phyloP scores from a whole-genome alignment of 192 early-diverging fungal genomes.

The Coemansia sp. region DNA sequence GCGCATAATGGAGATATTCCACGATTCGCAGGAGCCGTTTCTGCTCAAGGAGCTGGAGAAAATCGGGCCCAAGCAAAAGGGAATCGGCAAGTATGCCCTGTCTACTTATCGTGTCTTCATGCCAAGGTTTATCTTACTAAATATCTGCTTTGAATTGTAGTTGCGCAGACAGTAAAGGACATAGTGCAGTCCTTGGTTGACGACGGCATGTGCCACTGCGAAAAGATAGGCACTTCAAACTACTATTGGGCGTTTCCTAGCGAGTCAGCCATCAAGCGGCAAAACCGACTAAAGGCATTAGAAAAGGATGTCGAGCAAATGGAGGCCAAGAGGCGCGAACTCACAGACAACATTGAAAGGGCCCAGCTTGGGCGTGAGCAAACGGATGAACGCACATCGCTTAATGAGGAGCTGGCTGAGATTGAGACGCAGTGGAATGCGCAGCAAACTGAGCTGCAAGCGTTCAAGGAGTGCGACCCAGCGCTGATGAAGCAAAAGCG shows the following conservation, averaged over 20 bases:
- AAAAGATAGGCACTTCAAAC: constrained; percentile 89
- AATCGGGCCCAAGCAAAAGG: constrained; percentile 74
- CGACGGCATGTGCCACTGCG: constrained; percentile 72
- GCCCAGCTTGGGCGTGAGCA: constrained; percentile 64
- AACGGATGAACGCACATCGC: constrained; percentile 56
- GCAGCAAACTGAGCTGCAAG: constrained; percentile 58
- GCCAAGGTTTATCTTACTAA: neutral
- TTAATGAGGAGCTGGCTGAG: constrained; percentile 57
- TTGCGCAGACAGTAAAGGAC: constrained; percentile 77
- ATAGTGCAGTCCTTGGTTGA: constrained; percentile 78
- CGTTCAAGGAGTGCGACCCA: constrained; percentile 79
- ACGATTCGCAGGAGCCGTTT: constrained; percentile 65
- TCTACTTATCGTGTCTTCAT: neutral
- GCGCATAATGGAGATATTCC: constrained; percentile 59
- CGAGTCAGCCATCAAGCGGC: constrained; percentile 55
- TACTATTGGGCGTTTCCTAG: constrained; percentile 92
- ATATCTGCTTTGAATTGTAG: constrained; percentile 17
- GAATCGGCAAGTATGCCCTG: constrained; percentile 52
- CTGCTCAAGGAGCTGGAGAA: constrained; percentile 85
- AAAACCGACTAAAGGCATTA: constrained; percentile 54
- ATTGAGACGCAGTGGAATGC: constrained; percentile 42
- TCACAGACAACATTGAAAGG: constrained; percentile 48
- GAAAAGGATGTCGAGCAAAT: constrained; percentile 53
- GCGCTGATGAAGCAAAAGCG: constrained; percentile 64
- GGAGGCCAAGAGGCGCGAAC: constrained; percentile 45